Evolutionary conservation across 2,329 filamentous ascomycete species (phyloP), one percentile per base, ranked within the genome.

Genomic region (Coleophoma cylindrospora): DNA sequence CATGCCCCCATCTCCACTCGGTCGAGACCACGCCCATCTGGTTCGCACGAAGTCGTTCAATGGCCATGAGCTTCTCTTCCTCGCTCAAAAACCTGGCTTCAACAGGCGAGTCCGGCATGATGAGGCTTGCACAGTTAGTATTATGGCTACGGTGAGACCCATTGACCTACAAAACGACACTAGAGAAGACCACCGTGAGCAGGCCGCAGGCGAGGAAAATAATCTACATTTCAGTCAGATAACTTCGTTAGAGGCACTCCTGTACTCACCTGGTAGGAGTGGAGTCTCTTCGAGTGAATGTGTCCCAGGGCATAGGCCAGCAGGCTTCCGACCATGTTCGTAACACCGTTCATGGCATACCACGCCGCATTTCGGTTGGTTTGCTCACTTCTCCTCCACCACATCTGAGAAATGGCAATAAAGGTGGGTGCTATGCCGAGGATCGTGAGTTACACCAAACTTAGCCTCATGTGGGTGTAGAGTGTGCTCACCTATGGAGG

Each of bases 321-420:
- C 37, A 60, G 55, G 54, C 57, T 57, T 11, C 58, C 57, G 37
- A 60, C 51, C 55, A 76, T 78, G 4, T 57, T 63, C 4, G 64
- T 54, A 50, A 69, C 62, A 2, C 80, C 80, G 48, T 83, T 79
- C 75, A 81, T 83, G 17, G 73, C 74, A 57, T 83, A 82, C 80
- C 80, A 84, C 2, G 73, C 72, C 9, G 76, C 74, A 12, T 79
- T 76, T 3, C 80, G 67, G 45, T 77, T 62, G 0, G 80, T 81
- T 61, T 84, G 80, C 56, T 84, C 80, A 50, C 73, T 70, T 47
- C 79, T 71, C 40, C 77, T 72, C 70, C 77, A 84, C 80, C 80
- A 84, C 76, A 82, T 81, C 49, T 77, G 73, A 1, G 79, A 80
- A 34, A 81, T 77, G 15, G 77, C 76, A 14, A 81, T 69, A 54